Evolutionary conservation across 805 yeast genomes (phyloP).

Genomic region (Saturnispora saitoi): DNA sequence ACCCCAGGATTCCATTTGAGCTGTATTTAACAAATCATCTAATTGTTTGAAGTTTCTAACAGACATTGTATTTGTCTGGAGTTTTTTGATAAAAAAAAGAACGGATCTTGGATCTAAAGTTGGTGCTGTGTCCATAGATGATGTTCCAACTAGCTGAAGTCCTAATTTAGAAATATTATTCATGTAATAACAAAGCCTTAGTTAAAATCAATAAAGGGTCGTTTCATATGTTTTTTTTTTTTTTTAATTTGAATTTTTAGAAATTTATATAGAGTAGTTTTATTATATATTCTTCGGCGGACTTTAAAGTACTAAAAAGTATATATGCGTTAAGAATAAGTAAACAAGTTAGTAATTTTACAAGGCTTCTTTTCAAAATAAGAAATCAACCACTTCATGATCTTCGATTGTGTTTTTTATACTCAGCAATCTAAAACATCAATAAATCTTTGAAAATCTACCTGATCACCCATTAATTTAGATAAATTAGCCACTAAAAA

Average conservation of each 20-base stretch:
- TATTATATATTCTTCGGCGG: no score
- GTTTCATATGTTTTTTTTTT: no score
- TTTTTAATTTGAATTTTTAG: neutral
- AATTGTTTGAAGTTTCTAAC: slow-evolving; percentile 31
- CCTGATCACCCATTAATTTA: slow-evolving; percentile 24
- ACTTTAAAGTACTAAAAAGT: no score
- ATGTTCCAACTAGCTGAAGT: slow-evolving; percentile 25
- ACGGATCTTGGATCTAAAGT: slow-evolving; percentile 25
- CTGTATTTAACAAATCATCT: slow-evolving; percentile 16
- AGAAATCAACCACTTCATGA: no score
- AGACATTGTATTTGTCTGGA: slow-evolving; percentile 31
- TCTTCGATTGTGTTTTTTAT: neutral
- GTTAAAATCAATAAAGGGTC: no score
- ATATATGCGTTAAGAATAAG: no score
- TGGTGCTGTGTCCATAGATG: slow-evolving; percentile 6
- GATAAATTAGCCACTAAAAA: slow-evolving; percentile 27
- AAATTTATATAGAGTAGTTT: no score
- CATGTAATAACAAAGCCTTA: neutral
- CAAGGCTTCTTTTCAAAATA: no score
- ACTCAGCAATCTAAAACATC: slow-evolving; percentile 21
- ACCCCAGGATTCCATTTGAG: slow-evolving; percentile 50
- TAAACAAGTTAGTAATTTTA: no score
- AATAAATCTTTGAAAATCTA: slow-evolving; percentile 17
- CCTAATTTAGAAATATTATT: slow-evolving; percentile 23
- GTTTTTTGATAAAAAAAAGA: slow-evolving; percentile 34